These are phyloP conservation scores for Paraphaeosphaeria minitans DNA, from an alignment of 2,329 filamentous ascomycete genomes.

Conservation along the genomic window DNA sequence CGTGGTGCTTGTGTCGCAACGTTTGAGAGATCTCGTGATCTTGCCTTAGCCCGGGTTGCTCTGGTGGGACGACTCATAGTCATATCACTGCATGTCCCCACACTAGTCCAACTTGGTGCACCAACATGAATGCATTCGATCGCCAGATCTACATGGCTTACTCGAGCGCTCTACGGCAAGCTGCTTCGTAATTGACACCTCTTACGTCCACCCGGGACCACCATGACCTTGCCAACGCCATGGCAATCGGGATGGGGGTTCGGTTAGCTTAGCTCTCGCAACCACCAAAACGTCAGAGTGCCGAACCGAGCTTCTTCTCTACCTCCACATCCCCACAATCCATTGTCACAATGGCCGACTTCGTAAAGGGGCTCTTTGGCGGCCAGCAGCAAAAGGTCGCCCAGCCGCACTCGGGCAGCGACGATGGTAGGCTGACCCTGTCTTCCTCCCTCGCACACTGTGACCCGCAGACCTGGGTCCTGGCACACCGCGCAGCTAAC, in stretches of 20 bases:
- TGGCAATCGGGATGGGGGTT: neutral
- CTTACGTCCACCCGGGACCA: too few species aligned
- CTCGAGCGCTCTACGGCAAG: neutral
- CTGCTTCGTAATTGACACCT: neutral
- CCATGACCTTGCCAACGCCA: neutral
- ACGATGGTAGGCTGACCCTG: slow-evolving; percentile 64
- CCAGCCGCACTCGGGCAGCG: slow-evolving; percentile 57
- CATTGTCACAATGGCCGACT: slow-evolving; percentile 51
- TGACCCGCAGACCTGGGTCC: slow-evolving; percentile 19
- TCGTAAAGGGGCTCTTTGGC: slow-evolving; percentile 72
- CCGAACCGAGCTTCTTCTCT: slow-evolving; percentile 23
- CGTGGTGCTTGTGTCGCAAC: neutral
- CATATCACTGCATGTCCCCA: neutral
- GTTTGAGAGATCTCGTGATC: neutral
- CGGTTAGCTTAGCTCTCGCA: slow-evolving; percentile 1
- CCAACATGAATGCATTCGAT: neutral
- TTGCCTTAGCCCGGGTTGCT: neutral
- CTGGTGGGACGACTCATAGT: neutral
- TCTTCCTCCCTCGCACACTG: slow-evolving; percentile 15
- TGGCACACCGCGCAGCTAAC: slow-evolving; percentile 15
- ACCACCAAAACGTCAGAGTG: slow-evolving; percentile 31
- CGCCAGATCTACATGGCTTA: neutral
- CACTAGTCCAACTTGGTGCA: neutral
- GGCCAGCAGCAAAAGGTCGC: slow-evolving; percentile 65
- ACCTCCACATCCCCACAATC: slow-evolving; percentile 15